Evolutionary conservation across 192 early-diverging fungal genomes (phyloP), one percentile per base, ranked within the genome.

Genomic region (Mortierella alpina): DNA sequence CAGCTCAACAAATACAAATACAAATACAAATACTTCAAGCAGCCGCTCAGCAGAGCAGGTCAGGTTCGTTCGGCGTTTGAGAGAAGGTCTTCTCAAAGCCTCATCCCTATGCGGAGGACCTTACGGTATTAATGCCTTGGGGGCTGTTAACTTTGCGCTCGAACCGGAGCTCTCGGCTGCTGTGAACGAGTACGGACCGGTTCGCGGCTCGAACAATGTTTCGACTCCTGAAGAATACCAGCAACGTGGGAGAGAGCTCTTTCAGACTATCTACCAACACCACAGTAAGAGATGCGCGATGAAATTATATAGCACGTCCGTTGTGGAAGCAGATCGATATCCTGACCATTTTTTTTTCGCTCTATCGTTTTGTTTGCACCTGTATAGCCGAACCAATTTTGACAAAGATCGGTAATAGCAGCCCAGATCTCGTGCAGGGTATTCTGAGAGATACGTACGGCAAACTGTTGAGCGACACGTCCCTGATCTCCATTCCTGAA

Each of bases 111-210:
- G 68, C 18, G 75, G 75, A 12, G 75, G 75, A 46, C 75, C 75
- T 23, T 79, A 79, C 48, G 63, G 68, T 7, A 79, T 79, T 64
- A 79, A 79, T 50, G 75, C 75, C 1, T 59, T 79, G 20, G 75
- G 75, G n/a, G 75, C 75, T 7, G 57, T 79, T 22, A 72, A 71
- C 53, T 62, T 53, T 56, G 75, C 75, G 11, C 44, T 79, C 13
- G 65, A 61, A 44, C 64, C 69, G 2, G 59, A 66, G 13, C 51
- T 79, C 0, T 53, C 66, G 0, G 58, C 50, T 1, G 68, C 68
- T 1, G 75, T 79, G 15, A 79, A 66, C 46, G 47, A 9, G 4
- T 49, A 59, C 50, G 75, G 75, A 4, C 59, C 75, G 10, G 42
- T 72, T 13, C 68, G 75, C 9, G 63, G 68, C 8, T 46, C 75